Evolutionary conservation across 2,329 filamentous ascomycete genomes (phyloP).

Genomic region (Alternaria sp.): DNA sequence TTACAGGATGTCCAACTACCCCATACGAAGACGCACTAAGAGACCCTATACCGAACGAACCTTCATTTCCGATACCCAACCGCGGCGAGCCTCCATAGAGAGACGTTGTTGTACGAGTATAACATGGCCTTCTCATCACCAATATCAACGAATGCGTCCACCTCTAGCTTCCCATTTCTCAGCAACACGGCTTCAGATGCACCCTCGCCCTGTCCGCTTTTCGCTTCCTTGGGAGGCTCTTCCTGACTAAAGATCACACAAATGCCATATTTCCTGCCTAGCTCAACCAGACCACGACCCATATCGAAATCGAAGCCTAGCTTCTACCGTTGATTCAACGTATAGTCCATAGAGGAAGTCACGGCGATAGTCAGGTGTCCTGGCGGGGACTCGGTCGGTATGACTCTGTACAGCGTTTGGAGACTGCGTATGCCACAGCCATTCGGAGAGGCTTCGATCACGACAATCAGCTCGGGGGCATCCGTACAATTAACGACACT

Average conservation of each 20-base stretch:
- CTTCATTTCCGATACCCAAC: background rate
- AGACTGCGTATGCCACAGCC: background rate
- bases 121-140: no score
- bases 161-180: background rate
- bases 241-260: background rate
- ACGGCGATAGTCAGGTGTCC: background rate
- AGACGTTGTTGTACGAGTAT: no score
- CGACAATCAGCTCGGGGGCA: background rate
- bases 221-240: accelerated
- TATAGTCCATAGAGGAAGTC: accelerated
- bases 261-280: background rate
- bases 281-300: no score
- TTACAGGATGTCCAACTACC: background rate
- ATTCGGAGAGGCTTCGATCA: background rate
- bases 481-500: background rate
- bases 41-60: background rate
- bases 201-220: background rate
- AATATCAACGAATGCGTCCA: background rate
- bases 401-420: background rate
- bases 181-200: background rate
- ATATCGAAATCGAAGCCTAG: background rate
- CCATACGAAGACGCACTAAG: background rate
- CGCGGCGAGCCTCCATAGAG: background rate
- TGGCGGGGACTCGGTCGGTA: no score
- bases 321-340: accelerated